Percentiles rank a stretch among this genome's conserved stretches.
These are phyloP conservation scores for Mucor irregularis DNA, from an alignment of 371 early-diverging fungal species.

Conservation along the genomic window DNA sequence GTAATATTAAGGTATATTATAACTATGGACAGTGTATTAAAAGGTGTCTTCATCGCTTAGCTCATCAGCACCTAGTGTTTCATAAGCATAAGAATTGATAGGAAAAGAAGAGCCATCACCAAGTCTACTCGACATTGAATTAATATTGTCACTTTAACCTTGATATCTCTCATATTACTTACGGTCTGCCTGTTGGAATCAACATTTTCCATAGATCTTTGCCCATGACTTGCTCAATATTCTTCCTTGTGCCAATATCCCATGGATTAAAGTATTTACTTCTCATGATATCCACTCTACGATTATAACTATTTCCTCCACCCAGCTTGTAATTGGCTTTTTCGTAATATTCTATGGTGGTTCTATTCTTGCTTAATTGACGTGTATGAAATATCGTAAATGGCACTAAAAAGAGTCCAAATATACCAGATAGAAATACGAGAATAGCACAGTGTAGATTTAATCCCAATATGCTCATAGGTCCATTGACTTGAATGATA, in stretches of 20 bases:
- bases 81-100: constrained; percentile 49
- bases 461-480: constrained; percentile 38
- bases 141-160: not conserved
- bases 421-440: constrained; percentile 56
- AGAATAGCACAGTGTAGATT: constrained; percentile 47
- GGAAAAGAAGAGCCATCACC: constrained; percentile 47
- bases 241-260: constrained; percentile 57
- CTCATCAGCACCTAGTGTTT: constrained; percentile 40
- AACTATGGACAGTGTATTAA: too few relatives aligned
- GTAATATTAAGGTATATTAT: too few relatives aligned
- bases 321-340: constrained; percentile 45
- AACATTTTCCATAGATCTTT: constrained; percentile 54
- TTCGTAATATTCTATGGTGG: constrained; percentile 72
- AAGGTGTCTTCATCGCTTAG: too few relatives aligned
- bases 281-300: constrained; percentile 38
- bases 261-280: constrained; percentile 61
- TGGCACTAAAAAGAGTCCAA: constrained; percentile 58
- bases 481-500: constrained; percentile 33
- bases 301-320: not conserved
- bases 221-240: constrained; percentile 63
- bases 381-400: constrained; percentile 60
- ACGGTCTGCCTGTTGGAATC: constrained; percentile 57
- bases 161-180: constrained; percentile 19
- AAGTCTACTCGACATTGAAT: constrained; percentile 7
- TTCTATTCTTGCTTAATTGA: constrained; percentile 58